phyloP scores from a whole-genome alignment of 1,284 basidiomycete genomes.

The Ustilago trichophora region DNA sequence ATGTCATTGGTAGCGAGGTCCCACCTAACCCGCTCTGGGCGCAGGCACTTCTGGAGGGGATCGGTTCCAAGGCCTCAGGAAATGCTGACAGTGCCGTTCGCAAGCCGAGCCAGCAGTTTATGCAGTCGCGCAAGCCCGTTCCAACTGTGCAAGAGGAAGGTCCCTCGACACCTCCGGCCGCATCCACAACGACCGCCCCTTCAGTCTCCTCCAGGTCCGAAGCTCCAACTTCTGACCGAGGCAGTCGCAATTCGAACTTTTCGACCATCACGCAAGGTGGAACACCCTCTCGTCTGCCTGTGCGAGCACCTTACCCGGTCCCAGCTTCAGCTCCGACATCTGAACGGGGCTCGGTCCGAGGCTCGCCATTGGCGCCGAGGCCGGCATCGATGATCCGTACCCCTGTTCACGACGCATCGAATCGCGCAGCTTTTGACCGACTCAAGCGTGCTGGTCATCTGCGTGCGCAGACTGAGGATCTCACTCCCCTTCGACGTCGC shows the following conservation, averaged over 20 bases:
- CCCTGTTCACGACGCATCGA: slow-evolving; percentile 28
- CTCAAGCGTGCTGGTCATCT: slow-evolving; percentile 45
- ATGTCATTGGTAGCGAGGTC: slow-evolving; percentile 48
- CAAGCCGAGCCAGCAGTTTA: slow-evolving; percentile 27
- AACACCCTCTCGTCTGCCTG: slow-evolving; percentile 38
- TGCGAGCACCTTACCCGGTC: slow-evolving; percentile 13
- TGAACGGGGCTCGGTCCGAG: slow-evolving; percentile 18
- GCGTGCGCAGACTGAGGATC: slow-evolving; percentile 38
- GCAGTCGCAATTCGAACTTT: slow-evolving; percentile 15
- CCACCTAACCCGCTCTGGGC: slow-evolving; percentile 61
- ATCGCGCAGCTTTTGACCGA: slow-evolving; percentile 41
- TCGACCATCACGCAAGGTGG: slow-evolving; percentile 7
- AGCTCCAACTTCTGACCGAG: slow-evolving; percentile 8
- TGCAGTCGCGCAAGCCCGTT: slow-evolving; percentile 26
- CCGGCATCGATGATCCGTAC: slow-evolving; percentile 37
- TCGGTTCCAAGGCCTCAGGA: not conserved
- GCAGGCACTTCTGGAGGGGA: slow-evolving; percentile 30
- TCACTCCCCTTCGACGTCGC: slow-evolving; percentile 36
- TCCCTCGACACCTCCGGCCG: slow-evolving; percentile 11
- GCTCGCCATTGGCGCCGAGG: slow-evolving; percentile 12
- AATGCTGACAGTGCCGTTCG: not conserved
- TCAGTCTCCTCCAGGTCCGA: not conserved
- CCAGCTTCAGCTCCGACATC: slow-evolving; percentile 10
- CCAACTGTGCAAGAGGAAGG: slow-evolving; percentile 32
- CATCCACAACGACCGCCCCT: not conserved